Conservation (phyloP, 164 flowering plant genomes). For the Taxillus chinensis region DNA sequence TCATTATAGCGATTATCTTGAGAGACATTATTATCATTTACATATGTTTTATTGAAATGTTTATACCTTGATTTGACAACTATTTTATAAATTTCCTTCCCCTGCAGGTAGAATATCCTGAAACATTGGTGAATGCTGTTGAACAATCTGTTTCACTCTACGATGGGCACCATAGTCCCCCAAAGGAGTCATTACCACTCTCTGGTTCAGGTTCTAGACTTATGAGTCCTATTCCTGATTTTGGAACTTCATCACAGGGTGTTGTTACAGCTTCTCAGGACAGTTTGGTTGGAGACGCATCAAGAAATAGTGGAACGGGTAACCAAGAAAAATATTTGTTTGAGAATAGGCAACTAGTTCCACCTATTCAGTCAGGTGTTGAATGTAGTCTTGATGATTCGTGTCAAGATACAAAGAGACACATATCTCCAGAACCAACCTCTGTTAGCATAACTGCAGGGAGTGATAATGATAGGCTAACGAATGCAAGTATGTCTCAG, state of each 20-base stretch:
- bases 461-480: constrained; percentile 18
- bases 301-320: constrained; percentile 14
- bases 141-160: constrained; percentile 13
- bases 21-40: too few relatives aligned
- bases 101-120: constrained; percentile 42
- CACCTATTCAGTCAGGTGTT: constrained; percentile 20
- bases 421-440: constrained; percentile 22
- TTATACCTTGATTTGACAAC: too few relatives aligned
- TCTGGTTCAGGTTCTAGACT: constrained; percentile 15
- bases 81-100: constrained; percentile 2
- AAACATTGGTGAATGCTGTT: constrained; percentile 18
- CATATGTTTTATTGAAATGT: too few relatives aligned
- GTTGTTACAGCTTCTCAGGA: constrained; percentile 12
- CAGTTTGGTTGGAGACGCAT: constrained; percentile 13
- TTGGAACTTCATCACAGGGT: constrained; percentile 21
- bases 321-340: constrained; percentile 21
- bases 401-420: constrained; percentile 19
- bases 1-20: too few relatives aligned
- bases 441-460: constrained; percentile 20
- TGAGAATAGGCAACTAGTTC: constrained; percentile 28
- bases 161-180: constrained; percentile 11
- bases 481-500: constrained; percentile 11
- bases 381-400: constrained; percentile 15
- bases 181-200: constrained; percentile 15
- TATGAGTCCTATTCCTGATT: constrained; percentile 19